These are phyloP conservation scores for Grosmannia serpens DNA, from an alignment of 2,329 filamentous ascomycete species.

Conservation along the genomic window DNA sequence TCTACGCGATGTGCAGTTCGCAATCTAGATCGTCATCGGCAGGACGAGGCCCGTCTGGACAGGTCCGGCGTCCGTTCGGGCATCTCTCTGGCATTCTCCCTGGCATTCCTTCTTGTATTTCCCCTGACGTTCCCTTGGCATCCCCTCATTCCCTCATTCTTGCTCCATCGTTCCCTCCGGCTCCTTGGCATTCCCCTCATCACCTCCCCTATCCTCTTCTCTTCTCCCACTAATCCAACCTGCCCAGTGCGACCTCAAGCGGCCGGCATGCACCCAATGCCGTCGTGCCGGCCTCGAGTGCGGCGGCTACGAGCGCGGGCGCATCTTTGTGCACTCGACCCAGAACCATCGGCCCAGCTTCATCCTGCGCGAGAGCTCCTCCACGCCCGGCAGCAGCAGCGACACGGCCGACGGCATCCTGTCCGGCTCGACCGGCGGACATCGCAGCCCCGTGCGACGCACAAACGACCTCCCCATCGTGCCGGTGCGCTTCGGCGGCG, in stretches of 20 bases:
- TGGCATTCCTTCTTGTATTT: too few species aligned
- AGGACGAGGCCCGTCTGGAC: too few species aligned
- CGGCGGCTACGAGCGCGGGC: slow-evolving; percentile 15
- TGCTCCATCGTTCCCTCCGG: background rate
- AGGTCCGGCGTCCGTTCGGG: too few species aligned
- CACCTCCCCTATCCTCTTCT: background rate
- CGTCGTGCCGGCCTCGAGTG: slow-evolving; percentile 12
- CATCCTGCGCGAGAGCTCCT: background rate
- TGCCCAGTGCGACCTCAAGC: slow-evolving; percentile 13
- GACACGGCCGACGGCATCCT: background rate
- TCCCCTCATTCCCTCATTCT: background rate
- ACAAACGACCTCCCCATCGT: slow-evolving; percentile 3
- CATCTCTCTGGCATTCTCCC: too few species aligned
- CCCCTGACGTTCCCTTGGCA: too few species aligned
- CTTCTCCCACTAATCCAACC: background rate
- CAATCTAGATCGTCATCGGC: too few species aligned
- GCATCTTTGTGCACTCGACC: slow-evolving; percentile 14
- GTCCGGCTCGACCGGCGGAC: too few species aligned
- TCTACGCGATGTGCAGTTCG: too few species aligned
- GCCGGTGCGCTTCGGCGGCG: background rate
- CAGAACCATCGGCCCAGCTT: slow-evolving; percentile 1
- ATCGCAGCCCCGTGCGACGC: background rate
- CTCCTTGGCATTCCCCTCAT: background rate
- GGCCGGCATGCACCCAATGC: slow-evolving; percentile 15
- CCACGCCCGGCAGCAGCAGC: background rate